Base-by-base conservation (phyloP, 306 rosid genomes). In the Acacia confusa region DNA sequence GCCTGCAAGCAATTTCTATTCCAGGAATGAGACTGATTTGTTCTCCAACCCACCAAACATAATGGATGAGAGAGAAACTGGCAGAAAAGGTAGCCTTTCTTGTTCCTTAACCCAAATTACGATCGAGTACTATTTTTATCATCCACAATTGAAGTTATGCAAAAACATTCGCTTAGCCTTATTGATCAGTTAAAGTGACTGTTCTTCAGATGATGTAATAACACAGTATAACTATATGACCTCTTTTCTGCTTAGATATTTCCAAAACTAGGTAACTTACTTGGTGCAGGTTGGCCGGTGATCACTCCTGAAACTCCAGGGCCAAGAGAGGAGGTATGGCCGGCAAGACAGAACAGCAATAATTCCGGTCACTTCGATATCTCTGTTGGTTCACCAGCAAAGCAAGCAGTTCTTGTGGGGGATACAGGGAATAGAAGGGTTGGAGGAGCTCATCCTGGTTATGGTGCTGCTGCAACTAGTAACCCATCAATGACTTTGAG, bases 251-350 rank as follows among this genome's bases (percentile, higher is more conserved):
- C 89, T 86, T 89, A 86, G 60, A 84, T 79, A 85, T 90, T 89
- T 92, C 97, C 85, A 88, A 93, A 93, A 80, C 85, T 85, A 90
- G 90, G 87, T 92, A 87, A 96, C 98, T 92, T 81, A 96, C 87
- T 86, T 96, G 86, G 86, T 77, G 93, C 98, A 96, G 99, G 87
- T 88, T 85, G 90, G 85, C 85, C 83, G 85, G 83, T 87, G 66
- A 81, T 82, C 87, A 87, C 92, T 89, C 99, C 99, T 79, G 89
- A 86, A 70, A 96, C 99, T 84, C 98, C 98, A 96, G 99, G 99
- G 73, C 97, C 99, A 36, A 92, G 95, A 88, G 99, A 96, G 82
- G 94, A 96, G 71, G 79, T 94, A 76, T 96, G 99, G 99, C 91
- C 98, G 43, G 88, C 94, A 65, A 87, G 94, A 82, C 99, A 96